These are phyloP conservation scores for Neocucurbitaria cava DNA, from an alignment of 2,329 filamentous ascomycete species.

Conservation along the genomic window DNA sequence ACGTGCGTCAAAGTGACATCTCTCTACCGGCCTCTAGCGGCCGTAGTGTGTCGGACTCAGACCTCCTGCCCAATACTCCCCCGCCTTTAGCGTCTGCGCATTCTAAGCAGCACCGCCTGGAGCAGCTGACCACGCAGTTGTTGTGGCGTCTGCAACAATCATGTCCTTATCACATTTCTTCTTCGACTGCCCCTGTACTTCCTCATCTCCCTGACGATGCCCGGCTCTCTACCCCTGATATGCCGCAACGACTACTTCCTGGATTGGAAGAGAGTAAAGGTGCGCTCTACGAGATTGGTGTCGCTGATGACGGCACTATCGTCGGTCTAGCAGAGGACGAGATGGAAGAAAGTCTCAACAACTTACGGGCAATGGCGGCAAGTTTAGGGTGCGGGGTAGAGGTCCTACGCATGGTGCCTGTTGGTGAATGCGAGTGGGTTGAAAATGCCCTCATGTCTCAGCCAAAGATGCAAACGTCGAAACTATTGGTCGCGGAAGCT, in stretches of 20 bases:
- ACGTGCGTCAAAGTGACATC: conserved; percentile 53
- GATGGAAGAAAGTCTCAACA: conserved; percentile 87
- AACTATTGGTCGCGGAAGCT: conserved; percentile 88
- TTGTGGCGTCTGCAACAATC: conserved; percentile 96
- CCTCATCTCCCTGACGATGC: conserved; percentile 76
- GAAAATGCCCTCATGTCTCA: conserved; percentile 53
- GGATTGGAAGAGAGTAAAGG: conserved; percentile 92
- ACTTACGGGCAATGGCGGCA: conserved; percentile 87
- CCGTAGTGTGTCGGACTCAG: conserved; percentile 42
- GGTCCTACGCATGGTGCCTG: conserved; percentile 79
- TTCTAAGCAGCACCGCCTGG: conserved; percentile 80
- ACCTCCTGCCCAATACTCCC: conserved; percentile 40
- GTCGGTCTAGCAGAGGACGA: conserved; percentile 89
- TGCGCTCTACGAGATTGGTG: conserved; percentile 94
- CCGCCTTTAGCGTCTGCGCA: conserved; percentile 64
- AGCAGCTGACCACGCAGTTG: conserved; percentile 92
- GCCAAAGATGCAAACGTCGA: conserved; percentile 43
- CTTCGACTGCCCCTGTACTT: conserved; percentile 75
- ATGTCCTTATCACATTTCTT: conserved; percentile 85
- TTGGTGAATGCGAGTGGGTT: conserved; percentile 83
- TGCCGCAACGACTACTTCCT: conserved; percentile 65
- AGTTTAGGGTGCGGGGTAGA: conserved; percentile 88
- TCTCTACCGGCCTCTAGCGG: conserved; percentile 35
- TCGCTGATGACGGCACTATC: conserved; percentile 91
- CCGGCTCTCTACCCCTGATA: conserved; percentile 63